Base-by-base conservation (phyloP, 176 grass and related monocot species). In the Coix lacrymajobi region DNA sequence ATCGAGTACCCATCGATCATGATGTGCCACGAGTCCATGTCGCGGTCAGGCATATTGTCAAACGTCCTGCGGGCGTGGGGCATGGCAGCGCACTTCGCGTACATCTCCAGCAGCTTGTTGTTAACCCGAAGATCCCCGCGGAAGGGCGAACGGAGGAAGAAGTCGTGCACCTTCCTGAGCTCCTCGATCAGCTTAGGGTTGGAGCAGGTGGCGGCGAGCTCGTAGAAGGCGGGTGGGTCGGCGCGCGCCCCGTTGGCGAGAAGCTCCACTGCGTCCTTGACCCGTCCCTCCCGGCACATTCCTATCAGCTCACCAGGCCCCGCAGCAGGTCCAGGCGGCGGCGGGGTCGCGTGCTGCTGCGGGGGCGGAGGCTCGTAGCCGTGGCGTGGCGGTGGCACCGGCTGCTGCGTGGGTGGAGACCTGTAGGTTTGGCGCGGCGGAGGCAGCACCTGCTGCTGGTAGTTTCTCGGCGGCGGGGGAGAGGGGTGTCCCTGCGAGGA, bases 91-190 rank as follows among this genome's bases (percentile, higher is more conserved):
- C 66, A 69, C 34, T 1, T 24, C 1, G 66, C 10, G 66, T 69
- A 69, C 66, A 40, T 40, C 66, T 69, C 32, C 20, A 69, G 66
- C 34, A 69, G 20, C 20, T 39, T 69, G 34, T 40, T 69, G 34
- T 69, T 69, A 20, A 40, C 34, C 66, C 66, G 34, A 10, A 69
- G 66, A 33, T 69, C 66, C 34, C 66, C 34, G 20, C 36, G 34
- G 66, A 69, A 69, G 66, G 66, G 34, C 66, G 66, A 69, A 6
- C 67, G 67, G 37, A 70, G 67, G 37, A 70, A 70, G 67, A 70
- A 70, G 38, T 70, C 67, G 67, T 70, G 67, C 67, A 43, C 22
- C 37, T 70, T 41, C 37, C 36, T 38, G 36, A 41, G 34, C 66
- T 69, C 66, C 22, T 70, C 67, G 67, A 70, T 12, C 67, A 70